Conservation (phyloP, 495 filamentous ascomycete genomes). For the Physcia stellaris region DNA sequence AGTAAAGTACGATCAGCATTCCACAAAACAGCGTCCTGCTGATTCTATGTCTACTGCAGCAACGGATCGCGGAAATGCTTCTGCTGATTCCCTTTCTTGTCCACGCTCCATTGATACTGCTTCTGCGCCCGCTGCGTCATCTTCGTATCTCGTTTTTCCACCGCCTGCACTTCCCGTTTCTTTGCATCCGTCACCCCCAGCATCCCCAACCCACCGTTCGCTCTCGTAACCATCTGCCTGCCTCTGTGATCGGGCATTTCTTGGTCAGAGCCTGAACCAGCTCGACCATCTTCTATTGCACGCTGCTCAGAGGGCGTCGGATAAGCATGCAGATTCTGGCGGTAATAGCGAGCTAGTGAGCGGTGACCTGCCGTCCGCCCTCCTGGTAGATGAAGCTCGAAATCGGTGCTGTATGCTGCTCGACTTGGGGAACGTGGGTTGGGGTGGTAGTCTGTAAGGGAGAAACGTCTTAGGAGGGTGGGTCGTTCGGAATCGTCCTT, state of each 20-base stretch:
- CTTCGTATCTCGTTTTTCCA: constrained; percentile 54
- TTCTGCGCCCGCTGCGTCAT: constrained; percentile 44
- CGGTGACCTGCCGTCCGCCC: constrained; percentile 86
- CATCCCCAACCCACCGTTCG: constrained; percentile 65
- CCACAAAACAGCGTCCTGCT: too few species aligned
- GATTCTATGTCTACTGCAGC: too few species aligned
- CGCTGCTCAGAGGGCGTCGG: constrained; percentile 53
- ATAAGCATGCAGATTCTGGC: constrained; percentile 81
- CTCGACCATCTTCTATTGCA: constrained; percentile 14
- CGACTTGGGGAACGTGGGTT: constrained; percentile 59
- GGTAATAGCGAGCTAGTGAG: constrained; percentile 70
- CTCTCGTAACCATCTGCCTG: constrained; percentile 48
- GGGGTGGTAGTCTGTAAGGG: constrained; percentile 42
- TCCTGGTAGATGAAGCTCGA: constrained; percentile 85
- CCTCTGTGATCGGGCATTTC: constrained; percentile 38
- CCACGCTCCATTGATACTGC: constrained; percentile 45
- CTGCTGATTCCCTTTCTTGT: constrained; percentile 53
- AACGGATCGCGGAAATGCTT: constrained; percentile 52
- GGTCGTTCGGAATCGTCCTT: constrained; percentile 45
- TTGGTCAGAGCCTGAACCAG: constrained; percentile 18
- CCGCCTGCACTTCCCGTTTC: constrained; percentile 46
- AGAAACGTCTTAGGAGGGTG: constrained; percentile 50
- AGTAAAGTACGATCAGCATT: too few species aligned
- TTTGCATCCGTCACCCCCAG: constrained; percentile 55
- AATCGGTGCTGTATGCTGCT: constrained; percentile 77